Base-by-base conservation (phyloP, 768 basidiomycete genomes). In the Termitomyces sp. region DNA sequence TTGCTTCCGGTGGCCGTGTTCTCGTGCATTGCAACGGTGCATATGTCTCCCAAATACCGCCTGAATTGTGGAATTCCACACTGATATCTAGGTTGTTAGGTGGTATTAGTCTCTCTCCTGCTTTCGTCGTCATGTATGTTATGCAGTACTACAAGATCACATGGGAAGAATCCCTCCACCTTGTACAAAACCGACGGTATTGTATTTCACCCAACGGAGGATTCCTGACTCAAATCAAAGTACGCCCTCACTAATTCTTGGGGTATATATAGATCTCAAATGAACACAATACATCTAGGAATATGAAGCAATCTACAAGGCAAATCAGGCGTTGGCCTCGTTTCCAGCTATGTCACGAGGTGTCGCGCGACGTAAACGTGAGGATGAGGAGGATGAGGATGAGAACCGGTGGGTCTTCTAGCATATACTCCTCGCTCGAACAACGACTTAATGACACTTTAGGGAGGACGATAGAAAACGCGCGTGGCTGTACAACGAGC, bases 131-230 rank as follows among this genome's bases (percentile, higher is more conserved):
- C 52, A 94, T 94, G 89, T 94, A 90, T 67, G 91, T 91, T 37
- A 94, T 94, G 92, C 87, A 90, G 57, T 82, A 88, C 63, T 85
- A 85, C 67, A 82, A 83, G 28, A 72, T 93, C 28, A 84, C 85
- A 39, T 94, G 89, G 88, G 91, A 94, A 73, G 91, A 94, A 54
- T 92, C 91, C 0, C 76, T 94, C 47, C 91, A 92, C 64, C 72
- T 89, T 65, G 92, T 94, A 3, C 92, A 94, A 69, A 94, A 94
- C 61, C 79, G 93, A 46, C 81, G 94, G 44, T 97, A 96, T 64
- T 97, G 94, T 70, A 94, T 95, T 60, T 91, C 91, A 1, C 94
- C 93, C 11, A 94, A 96, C 63, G 85, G 88, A 14, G 94, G 92
- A 3, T 97, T 97, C 71, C 69, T 95, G 64, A 91, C 89, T 10